Base-by-base conservation (phyloP, 1,284 basidiomycete genomes). In the Ceratobasidium theobromae region DNA sequence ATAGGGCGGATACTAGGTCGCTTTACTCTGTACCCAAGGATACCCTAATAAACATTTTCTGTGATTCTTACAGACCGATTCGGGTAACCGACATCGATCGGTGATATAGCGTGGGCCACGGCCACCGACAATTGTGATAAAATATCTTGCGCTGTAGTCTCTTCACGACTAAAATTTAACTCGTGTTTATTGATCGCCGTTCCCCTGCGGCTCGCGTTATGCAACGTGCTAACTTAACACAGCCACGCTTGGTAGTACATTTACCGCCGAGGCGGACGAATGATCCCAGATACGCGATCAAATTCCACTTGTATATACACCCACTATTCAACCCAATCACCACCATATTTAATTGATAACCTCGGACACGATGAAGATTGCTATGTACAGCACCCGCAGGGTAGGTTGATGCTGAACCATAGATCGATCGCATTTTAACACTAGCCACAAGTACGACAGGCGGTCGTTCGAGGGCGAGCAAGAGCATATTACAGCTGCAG, bases 321-420 rank as follows among this genome's bases (percentile, higher is more conserved):
- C 9, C 16, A 18, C 11, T 25, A 21, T 43, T n/a, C 16, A 43
- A 43, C 28, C n/a, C 38, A 55, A 18, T 32, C 54, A 46, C 54
- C 41, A 46, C 32, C 52, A 21, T 25, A 23, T 21, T 38, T 33
- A 53, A 8, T 38, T 16, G 6, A 38, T 16, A 38, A 38, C 18
- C 30, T 30, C 9, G 8, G 33, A 18, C 38, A 54, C 27, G 9
- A 70, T 70, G 69, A 66, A 68, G 46, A 53, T 69, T 48, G 69
- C 69, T 12, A 62, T 70, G 23, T 70, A 64, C 68, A 70, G 68
- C 54, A 55, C 69, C 21, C 60, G 67, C 32, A 49, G 64, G 53
- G 69, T 70, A 38, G n/a, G 54, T 48, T 14, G 21, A 14, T 23
- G 4, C 6, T 33, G 23, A 35, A 11, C 18, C 14, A 41, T 33